phyloP scores from a whole-genome alignment of 306 rosid genomes.

The Cicer chorassanicum region DNA sequence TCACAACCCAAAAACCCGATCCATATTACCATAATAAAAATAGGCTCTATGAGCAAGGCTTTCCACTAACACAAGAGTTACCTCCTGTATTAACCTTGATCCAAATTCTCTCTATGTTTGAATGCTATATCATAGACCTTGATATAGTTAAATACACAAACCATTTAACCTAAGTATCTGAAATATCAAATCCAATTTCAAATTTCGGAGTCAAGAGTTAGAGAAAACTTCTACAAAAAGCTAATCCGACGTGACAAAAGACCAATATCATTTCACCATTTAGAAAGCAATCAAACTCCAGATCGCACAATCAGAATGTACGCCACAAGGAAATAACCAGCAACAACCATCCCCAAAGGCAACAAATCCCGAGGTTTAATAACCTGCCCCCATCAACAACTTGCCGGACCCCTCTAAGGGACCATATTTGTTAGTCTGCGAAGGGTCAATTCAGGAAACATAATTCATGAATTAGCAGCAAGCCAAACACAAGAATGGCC shows the following conservation, averaged over 20 bases:
- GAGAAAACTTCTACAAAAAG: slow-evolving; percentile 46
- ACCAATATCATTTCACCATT: slow-evolving; percentile 39
- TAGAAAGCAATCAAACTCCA: slow-evolving; percentile 27
- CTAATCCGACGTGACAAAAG: slow-evolving; percentile 38
- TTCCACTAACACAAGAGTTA: slow-evolving; percentile 38
- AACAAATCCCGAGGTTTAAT: slow-evolving; percentile 35
- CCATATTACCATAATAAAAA: slow-evolving; percentile 40
- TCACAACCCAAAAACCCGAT: slow-evolving; percentile 48
- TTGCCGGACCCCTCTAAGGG: slow-evolving; percentile 21
- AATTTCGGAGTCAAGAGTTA: slow-evolving; percentile 15
- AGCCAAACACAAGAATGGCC: slow-evolving; percentile 37
- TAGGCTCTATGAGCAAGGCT: slow-evolving; percentile 39
- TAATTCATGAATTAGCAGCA: slow-evolving; percentile 32
- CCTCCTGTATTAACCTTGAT: slow-evolving; percentile 36
- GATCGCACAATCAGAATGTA: slow-evolving; percentile 29
- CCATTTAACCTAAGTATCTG: slow-evolving; percentile 45
- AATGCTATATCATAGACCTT: slow-evolving; percentile 37
- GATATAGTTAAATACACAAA: slow-evolving; percentile 39
- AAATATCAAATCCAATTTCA: slow-evolving; percentile 45
- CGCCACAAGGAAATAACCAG: slow-evolving; percentile 41
- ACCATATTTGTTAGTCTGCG: slow-evolving; percentile 37
- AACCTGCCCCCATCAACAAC: slow-evolving; percentile 26
- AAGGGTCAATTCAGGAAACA: slow-evolving; percentile 38
- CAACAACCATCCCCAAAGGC: slow-evolving; percentile 23
- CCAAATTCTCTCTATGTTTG: slow-evolving; percentile 38